Conservation (phyloP, 768 basidiomycete species). For the Phanerochaete sordida region DNA sequence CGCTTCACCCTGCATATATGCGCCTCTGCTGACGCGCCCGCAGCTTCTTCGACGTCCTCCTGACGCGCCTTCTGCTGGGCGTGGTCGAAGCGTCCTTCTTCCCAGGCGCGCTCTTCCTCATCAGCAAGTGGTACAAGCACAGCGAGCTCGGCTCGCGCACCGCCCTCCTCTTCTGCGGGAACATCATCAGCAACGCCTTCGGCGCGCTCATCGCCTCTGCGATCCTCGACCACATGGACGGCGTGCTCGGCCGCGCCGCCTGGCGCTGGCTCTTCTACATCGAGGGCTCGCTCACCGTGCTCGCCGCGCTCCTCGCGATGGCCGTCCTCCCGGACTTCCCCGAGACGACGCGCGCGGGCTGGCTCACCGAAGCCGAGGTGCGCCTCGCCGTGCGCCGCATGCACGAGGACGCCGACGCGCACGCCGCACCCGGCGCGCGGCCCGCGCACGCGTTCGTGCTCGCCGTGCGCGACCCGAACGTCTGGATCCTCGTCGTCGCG, state of each 20-base stretch:
- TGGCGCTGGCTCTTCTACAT: slow-evolving; percentile 76
- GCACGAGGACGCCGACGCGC: slow-evolving; percentile 53
- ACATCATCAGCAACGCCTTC: slow-evolving; percentile 78
- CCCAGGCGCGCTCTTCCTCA: slow-evolving; percentile 60
- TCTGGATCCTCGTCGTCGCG: slow-evolving; percentile 74
- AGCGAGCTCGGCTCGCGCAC: slow-evolving; percentile 67
- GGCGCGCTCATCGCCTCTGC: slow-evolving; percentile 76
- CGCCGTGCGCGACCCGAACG: slow-evolving; percentile 74
- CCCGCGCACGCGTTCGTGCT: slow-evolving; percentile 45
- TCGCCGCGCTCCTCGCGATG: slow-evolving; percentile 51
- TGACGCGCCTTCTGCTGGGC: slow-evolving; percentile 75
- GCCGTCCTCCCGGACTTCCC: slow-evolving; percentile 78
- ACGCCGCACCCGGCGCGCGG: background rate
- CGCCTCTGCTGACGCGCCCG: background rate
- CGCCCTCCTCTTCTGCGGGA: slow-evolving; percentile 70
- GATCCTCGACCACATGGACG: slow-evolving; percentile 73
- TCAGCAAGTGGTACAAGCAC: slow-evolving; percentile 73
- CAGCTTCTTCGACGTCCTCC: slow-evolving; percentile 55
- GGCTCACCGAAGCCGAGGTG: slow-evolving; percentile 56
- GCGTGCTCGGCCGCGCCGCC: slow-evolving; percentile 58
- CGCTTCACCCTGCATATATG: background rate
- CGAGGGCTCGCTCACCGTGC: slow-evolving; percentile 57
- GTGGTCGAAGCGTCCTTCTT: slow-evolving; percentile 58
- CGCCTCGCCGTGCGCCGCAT: slow-evolving; percentile 56
- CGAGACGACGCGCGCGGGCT: slow-evolving; percentile 41